Evolutionary conservation across 192 early-diverging fungal species (phyloP).

Genomic region (Diversispora eburnea): DNA sequence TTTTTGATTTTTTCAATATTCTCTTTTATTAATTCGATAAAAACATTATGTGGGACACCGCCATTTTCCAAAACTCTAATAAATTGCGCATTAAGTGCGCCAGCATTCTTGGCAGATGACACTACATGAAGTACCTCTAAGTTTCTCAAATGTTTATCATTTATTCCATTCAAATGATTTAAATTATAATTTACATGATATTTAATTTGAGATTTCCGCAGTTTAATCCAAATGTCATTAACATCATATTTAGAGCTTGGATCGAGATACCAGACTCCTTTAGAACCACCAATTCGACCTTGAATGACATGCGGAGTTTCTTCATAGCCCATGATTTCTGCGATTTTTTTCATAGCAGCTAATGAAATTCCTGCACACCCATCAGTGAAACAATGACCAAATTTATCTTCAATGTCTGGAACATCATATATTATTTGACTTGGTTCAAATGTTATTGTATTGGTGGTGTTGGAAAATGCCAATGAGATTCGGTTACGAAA

Average conservation of each 20-base stretch:
- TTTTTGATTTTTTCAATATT: conserved; percentile 21
- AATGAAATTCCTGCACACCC: conserved; percentile 37
- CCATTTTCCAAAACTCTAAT: conserved; percentile 32
- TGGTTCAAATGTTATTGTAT: conserved; percentile 30
- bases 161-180: neutral
- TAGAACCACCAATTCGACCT: conserved; percentile 39
- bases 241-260: conserved; percentile 15
- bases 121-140: conserved; percentile 33
- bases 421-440: conserved; percentile 21
- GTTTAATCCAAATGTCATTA: conserved; percentile 30
- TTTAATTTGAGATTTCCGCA: conserved; percentile 33
- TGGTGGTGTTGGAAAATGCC: conserved; percentile 34
- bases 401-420: conserved; percentile 7
- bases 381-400: conserved; percentile 37
- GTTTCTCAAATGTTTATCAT: conserved; percentile 29
- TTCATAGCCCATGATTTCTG: conserved; percentile 15
- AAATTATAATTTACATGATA: conserved; percentile 27
- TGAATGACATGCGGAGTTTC: conserved; percentile 36
- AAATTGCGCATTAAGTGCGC: conserved; percentile 34
- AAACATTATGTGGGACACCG: conserved; percentile 25
- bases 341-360: conserved; percentile 32
- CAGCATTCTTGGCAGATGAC: conserved; percentile 23
- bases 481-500: conserved; percentile 34
- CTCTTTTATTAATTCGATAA: conserved; percentile 34
- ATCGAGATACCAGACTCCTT: conserved; percentile 36